These are phyloP conservation scores for Neurospora sp. DNA, from an alignment of 2,329 filamentous ascomycete species.

Conservation along the genomic window DNA sequence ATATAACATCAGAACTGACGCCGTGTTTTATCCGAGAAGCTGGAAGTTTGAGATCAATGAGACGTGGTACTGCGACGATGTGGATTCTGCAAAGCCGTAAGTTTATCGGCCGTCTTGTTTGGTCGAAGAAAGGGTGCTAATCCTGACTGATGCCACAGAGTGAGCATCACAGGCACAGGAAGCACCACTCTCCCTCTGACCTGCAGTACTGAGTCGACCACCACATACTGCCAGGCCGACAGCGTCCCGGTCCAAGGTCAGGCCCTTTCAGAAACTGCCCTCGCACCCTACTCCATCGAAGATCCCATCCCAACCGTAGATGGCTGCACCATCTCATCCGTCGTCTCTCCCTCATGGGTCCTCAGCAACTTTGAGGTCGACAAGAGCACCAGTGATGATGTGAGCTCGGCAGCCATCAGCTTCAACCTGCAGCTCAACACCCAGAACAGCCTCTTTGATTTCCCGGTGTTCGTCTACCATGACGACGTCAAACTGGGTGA, in stretches of 20 bases:
- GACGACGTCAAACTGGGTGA: not conserved
- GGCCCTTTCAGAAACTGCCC: conserved; percentile 1
- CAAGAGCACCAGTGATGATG: not conserved
- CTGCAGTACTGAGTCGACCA: conserved; percentile 10
- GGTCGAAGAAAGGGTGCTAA: not conserved
- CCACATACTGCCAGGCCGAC: conserved; percentile 8
- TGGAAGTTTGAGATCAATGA: conserved; percentile 14
- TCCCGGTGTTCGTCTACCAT: conserved; percentile 12
- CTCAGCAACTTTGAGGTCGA: conserved; percentile 12
- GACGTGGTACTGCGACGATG: conserved; percentile 20
- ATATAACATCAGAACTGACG: conserved; percentile 13
- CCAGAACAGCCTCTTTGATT: conserved; percentile 11
- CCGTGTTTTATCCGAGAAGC: conserved; percentile 12
- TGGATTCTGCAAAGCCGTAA: conserved; percentile 15
- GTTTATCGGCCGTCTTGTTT: not conserved
- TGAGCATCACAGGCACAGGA: conserved; percentile 13
- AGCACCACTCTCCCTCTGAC: conserved; percentile 10
- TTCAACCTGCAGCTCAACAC: conserved; percentile 15
- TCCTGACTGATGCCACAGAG: conserved; percentile 1
- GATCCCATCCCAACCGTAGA: conserved; percentile 14
- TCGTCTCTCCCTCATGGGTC: conserved; percentile 15
- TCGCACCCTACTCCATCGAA: conserved; percentile 16
- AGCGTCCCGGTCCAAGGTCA: conserved; percentile 4
- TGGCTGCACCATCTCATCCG: conserved; percentile 17
- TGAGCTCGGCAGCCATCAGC: conserved; percentile 4